Conservation (phyloP, 1,284 basidiomycete species). For the Tylopilus sp. region DNA sequence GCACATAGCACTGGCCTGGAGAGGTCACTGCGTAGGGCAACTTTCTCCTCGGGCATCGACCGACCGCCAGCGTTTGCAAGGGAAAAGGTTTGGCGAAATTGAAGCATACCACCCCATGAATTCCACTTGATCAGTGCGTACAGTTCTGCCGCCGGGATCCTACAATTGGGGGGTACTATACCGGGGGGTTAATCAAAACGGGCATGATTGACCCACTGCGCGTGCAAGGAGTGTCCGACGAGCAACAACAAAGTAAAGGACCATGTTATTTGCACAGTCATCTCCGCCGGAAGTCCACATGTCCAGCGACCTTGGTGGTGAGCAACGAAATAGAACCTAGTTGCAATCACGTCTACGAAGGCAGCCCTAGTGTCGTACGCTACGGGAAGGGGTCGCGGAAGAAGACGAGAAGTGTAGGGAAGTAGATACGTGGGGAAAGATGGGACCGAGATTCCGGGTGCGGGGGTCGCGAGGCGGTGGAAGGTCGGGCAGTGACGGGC, state of each 20-base stretch:
- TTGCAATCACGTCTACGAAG: conserved; percentile 27
- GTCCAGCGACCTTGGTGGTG: conserved; percentile 5
- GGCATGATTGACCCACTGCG: not conserved
- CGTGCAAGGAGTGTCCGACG: conserved; percentile 1
- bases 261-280: conserved; percentile 9
- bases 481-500: conserved; percentile 20
- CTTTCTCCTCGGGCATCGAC: not conserved
- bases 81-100: not conserved
- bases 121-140: conserved; percentile 4
- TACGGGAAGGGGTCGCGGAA: conserved; percentile 18
- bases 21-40: not conserved
- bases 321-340: conserved; percentile 5
- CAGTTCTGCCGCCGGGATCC: not conserved
- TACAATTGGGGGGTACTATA: not conserved
- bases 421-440: conserved; percentile 15
- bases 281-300: conserved; percentile 9
- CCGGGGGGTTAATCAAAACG: not conserved
- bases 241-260: not conserved
- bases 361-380: conserved; percentile 40
- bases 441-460: conserved; percentile 5
- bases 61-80: not conserved
- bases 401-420: conserved; percentile 11
- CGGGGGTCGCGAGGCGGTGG: conserved; percentile 9
- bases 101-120: too few relatives aligned
- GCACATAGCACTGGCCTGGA: not conserved